Evolutionary conservation across 495 filamentous ascomycete genomes (phyloP).

Genomic region (Pseudoneurospora amorphoporcata): DNA sequence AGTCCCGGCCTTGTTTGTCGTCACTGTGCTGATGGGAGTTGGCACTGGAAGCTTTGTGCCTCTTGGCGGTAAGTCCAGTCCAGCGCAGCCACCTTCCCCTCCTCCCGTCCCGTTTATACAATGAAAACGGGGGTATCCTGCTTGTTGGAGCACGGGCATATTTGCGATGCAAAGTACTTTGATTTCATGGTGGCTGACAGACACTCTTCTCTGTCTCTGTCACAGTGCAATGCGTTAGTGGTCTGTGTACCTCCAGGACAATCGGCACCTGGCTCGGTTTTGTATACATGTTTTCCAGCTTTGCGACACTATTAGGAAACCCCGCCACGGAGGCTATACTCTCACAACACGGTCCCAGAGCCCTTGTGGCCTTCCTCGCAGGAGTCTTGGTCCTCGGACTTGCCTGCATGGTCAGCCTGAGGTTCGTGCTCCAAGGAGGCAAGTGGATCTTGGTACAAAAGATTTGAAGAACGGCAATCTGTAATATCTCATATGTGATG

Average conservation of each 20-base stretch:
- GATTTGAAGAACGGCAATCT: background rate
- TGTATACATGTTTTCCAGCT: slow-evolving; percentile 14
- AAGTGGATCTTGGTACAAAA: background rate
- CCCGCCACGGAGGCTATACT: slow-evolving; percentile 16
- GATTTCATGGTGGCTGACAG: background rate
- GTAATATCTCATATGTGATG: background rate
- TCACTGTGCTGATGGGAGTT: slow-evolving; percentile 17
- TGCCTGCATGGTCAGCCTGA: background rate
- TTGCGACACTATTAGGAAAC: slow-evolving; percentile 19
- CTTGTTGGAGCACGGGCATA: background rate
- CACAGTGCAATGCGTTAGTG: slow-evolving; percentile 19
- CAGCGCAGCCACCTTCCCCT: background rate
- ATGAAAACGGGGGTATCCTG: background rate
- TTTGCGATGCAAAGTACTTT: background rate
- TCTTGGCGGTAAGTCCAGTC: slow-evolving; percentile 14
- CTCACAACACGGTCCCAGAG: slow-evolving; percentile 3
- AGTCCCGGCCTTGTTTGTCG: slow-evolving; percentile 11
- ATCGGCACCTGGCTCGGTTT: slow-evolving; percentile 20
- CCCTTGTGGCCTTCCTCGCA: slow-evolving; percentile 17
- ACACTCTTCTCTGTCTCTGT: background rate
- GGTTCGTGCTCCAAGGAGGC: background rate
- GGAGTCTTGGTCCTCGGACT: slow-evolving; percentile 14
- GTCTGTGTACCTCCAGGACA: slow-evolving; percentile 11
- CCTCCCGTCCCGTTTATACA: background rate
- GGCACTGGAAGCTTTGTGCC: slow-evolving; percentile 22